Evolutionary conservation across 2,329 filamentous ascomycete genomes (phyloP), one percentile per base, ranked within the genome.

Genomic region (Magnaporthiopsis poae): DNA sequence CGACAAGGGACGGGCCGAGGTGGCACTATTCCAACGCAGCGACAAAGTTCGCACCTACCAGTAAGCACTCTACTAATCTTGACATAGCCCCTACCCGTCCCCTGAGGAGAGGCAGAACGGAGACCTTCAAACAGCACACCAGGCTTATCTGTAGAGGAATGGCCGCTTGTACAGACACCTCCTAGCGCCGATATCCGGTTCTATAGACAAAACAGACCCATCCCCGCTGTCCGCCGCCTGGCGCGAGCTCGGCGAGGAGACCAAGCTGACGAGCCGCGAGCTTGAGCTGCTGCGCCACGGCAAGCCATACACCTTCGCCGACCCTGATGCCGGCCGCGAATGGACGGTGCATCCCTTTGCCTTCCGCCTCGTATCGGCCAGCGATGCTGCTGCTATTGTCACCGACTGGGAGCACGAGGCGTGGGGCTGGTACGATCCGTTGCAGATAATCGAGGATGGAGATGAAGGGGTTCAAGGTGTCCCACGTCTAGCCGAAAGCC

Each of bases 271-370:
- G 0, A 69, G 76, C 0, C 71, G 75, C 0, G 79, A 80, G 0
- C 72, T 88, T 8, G 76, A 77, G 2, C 77, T 87, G 29, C 79
- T 85, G 70, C 81, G 85, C 25, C 78, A 80, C 31, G 87, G 86
- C 1, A 86, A 86, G 67, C 80, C 82, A 3, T 90, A 84, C 70
- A 77, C 78, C 1, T 87, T 89, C 68, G 70, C 72, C 5, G 87
- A 89, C 69, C 71, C 78, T 3, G 76, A 77, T 0, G 75, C 87
- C 18, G 78, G 80, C 27, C 82, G 85, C 31, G 78, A 84, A 71
- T 90, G 87, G 87, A 86, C 79, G 7, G 80, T 90, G 63, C 79
- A 87, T 68, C 86, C 87, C 0, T 90, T 90, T 69, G 82, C 80
- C 0, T 90, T 84, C 72, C 74, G 79, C 9, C 76, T 88, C 33